Conservation (phyloP, 106 monocot genomes). For the Dendrobium catenatum region DNA sequence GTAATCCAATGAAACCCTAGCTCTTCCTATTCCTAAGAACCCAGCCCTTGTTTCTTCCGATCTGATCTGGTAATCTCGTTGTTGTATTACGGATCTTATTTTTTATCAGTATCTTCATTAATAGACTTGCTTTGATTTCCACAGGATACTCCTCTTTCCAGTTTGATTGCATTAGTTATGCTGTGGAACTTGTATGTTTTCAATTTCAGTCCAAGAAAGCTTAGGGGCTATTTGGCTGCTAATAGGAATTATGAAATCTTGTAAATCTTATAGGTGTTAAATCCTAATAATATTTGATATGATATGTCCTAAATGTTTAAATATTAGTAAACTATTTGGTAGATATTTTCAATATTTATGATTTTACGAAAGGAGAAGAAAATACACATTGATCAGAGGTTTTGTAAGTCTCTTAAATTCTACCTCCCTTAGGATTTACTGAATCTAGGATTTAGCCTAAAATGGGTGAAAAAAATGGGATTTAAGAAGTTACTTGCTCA, state of each 20-base stretch:
- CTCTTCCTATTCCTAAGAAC: not conserved
- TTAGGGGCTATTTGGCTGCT: too few species aligned
- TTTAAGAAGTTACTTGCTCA: not conserved
- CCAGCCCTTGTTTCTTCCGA: not conserved
- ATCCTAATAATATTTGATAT: too few species aligned
- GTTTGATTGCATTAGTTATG: not conserved
- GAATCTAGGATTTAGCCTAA: too few species aligned
- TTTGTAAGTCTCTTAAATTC: too few species aligned
- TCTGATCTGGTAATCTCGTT: not conserved
- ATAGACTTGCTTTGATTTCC: not conserved
- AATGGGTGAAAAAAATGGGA: not conserved
- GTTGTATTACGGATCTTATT: not conserved
- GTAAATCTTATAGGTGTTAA: too few species aligned
- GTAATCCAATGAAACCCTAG: slow-evolving; percentile 4
- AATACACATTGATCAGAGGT: too few species aligned
- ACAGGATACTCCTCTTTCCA: not conserved
- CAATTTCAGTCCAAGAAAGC: not conserved
- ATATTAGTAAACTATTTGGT: too few species aligned
- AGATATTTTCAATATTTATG: too few species aligned
- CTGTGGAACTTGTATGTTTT: not conserved
- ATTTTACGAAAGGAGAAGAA: too few species aligned
- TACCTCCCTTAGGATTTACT: too few species aligned
- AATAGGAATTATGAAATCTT: too few species aligned
- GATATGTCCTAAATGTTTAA: too few species aligned
- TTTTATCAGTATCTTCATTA: not conserved